Evolutionary conservation across 352 stramenopile genomes (phyloP).

Genomic region (Globisporangium spinosum): DNA sequence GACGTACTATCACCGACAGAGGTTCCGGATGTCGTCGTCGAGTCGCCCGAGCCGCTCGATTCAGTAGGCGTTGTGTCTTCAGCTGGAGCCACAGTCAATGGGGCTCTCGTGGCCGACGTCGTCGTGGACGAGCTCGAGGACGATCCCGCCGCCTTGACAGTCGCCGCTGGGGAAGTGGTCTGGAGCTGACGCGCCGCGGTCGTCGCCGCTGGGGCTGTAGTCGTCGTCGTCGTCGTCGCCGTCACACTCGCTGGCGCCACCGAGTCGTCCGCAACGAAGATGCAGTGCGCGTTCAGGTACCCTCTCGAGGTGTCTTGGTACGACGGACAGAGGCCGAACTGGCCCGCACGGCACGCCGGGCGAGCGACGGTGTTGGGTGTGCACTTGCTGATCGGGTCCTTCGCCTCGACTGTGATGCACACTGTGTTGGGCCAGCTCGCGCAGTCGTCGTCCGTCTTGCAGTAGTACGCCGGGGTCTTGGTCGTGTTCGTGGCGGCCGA

Average conservation of each 20-base stretch:
- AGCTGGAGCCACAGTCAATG: constrained; percentile 1
- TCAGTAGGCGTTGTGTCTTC: not conserved
- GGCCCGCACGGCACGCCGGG: constrained; percentile 56
- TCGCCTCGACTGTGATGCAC: constrained; percentile 76
- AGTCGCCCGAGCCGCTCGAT: not conserved
- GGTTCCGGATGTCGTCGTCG: constrained; percentile 7
- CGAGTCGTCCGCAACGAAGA: constrained; percentile 71
- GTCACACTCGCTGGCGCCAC: constrained; percentile 17
- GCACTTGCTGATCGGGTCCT: constrained; percentile 74
- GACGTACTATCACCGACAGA: constrained; percentile 20
- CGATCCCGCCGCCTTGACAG: constrained; percentile 19
- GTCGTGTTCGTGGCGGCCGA: constrained; percentile 10
- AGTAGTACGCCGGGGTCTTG: constrained; percentile 39
- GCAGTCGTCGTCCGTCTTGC: constrained; percentile 70
- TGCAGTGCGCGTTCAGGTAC: constrained; percentile 82
- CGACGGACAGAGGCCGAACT: constrained; percentile 74
- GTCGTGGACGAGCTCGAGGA: not conserved
- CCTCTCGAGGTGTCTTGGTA: constrained; percentile 66
- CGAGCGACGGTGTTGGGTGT: constrained; percentile 74
- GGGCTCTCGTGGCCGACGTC: constrained; percentile 9
- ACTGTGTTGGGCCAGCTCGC: constrained; percentile 56
- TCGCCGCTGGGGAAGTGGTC: constrained; percentile 10
- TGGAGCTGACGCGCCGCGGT: constrained; percentile 6
- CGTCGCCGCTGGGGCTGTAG: not conserved
- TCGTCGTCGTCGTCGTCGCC: not conserved